Percentiles rank a stretch among this genome's conserved stretches.
Evolutionary conservation across 495 filamentous ascomycete genomes (phyloP).

Genomic region (Bacidia rubella): DNA sequence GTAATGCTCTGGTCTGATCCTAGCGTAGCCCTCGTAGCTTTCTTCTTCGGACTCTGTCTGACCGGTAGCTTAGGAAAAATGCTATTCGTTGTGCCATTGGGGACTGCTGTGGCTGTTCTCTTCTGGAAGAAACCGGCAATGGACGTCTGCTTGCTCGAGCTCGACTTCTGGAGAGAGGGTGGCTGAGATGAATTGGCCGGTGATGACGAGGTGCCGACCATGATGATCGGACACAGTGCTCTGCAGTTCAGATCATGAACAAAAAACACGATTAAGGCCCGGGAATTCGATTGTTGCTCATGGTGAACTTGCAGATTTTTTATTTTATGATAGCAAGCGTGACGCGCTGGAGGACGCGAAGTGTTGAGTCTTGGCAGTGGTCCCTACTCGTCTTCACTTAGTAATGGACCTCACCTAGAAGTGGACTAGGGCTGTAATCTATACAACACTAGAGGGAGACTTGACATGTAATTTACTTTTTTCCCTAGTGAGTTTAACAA

Average conservation of each 20-base stretch:
- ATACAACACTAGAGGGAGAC: too few species aligned
- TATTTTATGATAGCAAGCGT: not conserved
- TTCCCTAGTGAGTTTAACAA: too few species aligned
- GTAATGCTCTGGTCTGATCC: slow-evolving; percentile 43
- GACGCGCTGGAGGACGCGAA: slow-evolving; percentile 1
- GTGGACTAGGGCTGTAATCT: too few species aligned
- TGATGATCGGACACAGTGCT: not conserved
- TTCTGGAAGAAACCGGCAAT: slow-evolving; percentile 83
- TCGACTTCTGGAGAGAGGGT: slow-evolving; percentile 31
- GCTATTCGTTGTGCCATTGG: slow-evolving; percentile 30
- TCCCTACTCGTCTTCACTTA: too few species aligned
- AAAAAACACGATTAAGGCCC: not conserved
- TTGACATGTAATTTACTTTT: too few species aligned
- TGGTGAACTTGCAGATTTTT: not conserved
- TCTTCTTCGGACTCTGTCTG: slow-evolving; percentile 5
- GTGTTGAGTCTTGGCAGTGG: too few species aligned
- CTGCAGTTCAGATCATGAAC: not conserved
- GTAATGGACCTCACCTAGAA: too few species aligned
- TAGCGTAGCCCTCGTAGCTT: slow-evolving; percentile 24
- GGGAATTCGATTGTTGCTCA: not conserved
- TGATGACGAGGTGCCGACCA: slow-evolving; percentile 7
- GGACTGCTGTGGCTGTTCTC: slow-evolving; percentile 34
- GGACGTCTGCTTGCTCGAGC: slow-evolving; percentile 56
- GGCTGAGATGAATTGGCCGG: slow-evolving; percentile 26
- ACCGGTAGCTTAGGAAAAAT: slow-evolving; percentile 23